phyloP scores from a whole-genome alignment of 305 asterid species.

The Withania somnifera region DNA sequence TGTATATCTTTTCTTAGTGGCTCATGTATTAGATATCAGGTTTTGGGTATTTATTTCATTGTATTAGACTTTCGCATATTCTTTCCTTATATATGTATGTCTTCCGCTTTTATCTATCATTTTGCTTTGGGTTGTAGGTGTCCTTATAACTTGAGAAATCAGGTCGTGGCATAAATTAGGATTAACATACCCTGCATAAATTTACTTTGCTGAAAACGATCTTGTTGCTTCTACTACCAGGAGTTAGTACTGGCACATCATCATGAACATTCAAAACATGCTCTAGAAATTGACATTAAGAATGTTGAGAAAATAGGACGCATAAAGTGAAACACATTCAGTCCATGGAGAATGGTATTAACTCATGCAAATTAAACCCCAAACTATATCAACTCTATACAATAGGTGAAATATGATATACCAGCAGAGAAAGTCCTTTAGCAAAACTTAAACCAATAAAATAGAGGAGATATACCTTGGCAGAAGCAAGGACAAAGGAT shows the following conservation, averaged over 20 bases:
- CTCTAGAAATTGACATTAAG: neutral
- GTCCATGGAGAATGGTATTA: neutral
- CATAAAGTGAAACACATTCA: neutral
- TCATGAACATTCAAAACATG: neutral
- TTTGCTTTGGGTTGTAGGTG: too few relatives aligned
- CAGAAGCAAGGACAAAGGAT: neutral
- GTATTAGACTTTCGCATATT: too few relatives aligned
- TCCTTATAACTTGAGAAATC: too few relatives aligned
- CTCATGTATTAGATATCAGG: too few relatives aligned
- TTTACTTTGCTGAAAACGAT: neutral
- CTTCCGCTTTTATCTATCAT: too few relatives aligned
- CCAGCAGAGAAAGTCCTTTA: neutral
- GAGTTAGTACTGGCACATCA: neutral
- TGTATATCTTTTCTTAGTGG: too few relatives aligned
- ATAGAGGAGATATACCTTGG: neutral
- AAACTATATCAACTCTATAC: neutral
- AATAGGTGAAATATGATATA: neutral
- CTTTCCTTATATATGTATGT: too few relatives aligned
- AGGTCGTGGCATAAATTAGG: too few relatives aligned
- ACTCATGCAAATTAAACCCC: neutral
- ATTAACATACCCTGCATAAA: slow-evolving; percentile 1
- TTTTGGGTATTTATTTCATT: too few relatives aligned
- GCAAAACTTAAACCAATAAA: neutral
- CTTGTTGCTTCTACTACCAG: neutral
- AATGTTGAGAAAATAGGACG: neutral